A percentile compares a stretch with the other conserved stretches of the same genome.
These are phyloP conservation scores for Tubosaeta sp. DNA, from an alignment of 768 basidiomycete genomes.

Conservation along the genomic window DNA sequence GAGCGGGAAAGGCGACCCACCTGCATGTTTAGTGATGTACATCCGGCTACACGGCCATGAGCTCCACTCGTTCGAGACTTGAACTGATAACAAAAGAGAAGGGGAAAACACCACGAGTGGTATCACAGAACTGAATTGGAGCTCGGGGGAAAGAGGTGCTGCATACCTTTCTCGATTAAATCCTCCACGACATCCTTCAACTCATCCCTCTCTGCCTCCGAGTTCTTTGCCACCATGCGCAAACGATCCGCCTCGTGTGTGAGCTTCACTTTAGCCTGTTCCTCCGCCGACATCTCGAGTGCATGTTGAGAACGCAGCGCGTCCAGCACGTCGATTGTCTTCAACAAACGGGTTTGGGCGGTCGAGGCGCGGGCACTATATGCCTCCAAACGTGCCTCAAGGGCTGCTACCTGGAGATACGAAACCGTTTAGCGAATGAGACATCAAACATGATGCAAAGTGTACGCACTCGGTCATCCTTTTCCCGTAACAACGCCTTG, in stretches of 20 bases:
- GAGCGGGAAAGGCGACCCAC: constrained; percentile 31
- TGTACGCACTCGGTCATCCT: constrained; percentile 25
- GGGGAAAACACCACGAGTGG: background rate
- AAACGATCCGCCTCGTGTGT: constrained; percentile 37
- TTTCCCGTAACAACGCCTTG: constrained; percentile 17
- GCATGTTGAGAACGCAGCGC: constrained; percentile 36
- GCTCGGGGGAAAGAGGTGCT: background rate
- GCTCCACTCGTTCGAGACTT: constrained; percentile 41
- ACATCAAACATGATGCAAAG: background rate
- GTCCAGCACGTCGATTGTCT: constrained; percentile 50
- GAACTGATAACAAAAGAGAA: constrained; percentile 31
- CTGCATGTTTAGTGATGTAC: constrained; percentile 37
- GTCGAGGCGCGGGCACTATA: constrained; percentile 38
- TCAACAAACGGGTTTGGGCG: constrained; percentile 42
- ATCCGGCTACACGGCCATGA: constrained; percentile 46
- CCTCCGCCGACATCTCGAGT: constrained; percentile 36
- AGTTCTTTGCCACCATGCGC: constrained; percentile 25
- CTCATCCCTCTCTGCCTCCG: constrained; percentile 49
- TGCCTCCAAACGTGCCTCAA: constrained; percentile 33
- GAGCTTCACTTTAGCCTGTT: constrained; percentile 32
- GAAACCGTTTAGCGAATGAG: background rate
- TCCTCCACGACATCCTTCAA: constrained; percentile 49
- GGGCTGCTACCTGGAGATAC: constrained; percentile 21
- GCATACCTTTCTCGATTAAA: constrained; percentile 59
- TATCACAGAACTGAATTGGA: constrained; percentile 1